Evolutionary conservation across 345 rosid genomes (phyloP), one percentile per base, ranked within the genome.

Genomic region (Stellera chamaejasme): DNA sequence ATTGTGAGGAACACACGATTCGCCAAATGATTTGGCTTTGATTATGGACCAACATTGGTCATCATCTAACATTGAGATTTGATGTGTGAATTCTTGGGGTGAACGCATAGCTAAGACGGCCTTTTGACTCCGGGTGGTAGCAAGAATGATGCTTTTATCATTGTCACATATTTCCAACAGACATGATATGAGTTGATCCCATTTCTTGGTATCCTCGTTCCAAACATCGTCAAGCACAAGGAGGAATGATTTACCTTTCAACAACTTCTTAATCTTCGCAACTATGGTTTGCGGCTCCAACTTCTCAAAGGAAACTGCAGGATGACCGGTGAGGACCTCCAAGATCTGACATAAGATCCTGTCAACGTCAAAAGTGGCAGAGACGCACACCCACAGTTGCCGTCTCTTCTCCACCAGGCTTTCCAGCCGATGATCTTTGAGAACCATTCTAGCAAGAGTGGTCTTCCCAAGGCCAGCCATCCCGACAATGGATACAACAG

Each of bases 41-140:
- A 68, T 14, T 12, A 68, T 62, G 10, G 64, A 57, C 65, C 61
- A 69, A 10, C 58, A 64, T 2, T 64, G 45, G 19, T 14, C 54
- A 27, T 55, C 16, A 0, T 67, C 7, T 7, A 69, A 26, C 2
- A 2, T 6, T 0, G 1, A 0, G 5, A 42, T 14, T 32, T 15
- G 10, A 42, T 55, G 10, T 25, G 19, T 45, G 50, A 0, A 11
- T 9, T 6, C 13, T 1, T 5, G 0, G 13, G 47, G 9, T 41
- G 64, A 23, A 48, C 36, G 58, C 54, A 50, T 42, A 14, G 2
- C 1, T 2, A 66, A 65, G 8, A 12, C 48, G 0, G 3, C 48
- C 15, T 45, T 10, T 10, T 3, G 8, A 5, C 11, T 10, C 5
- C 48, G 48, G 0, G 48, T 45, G 0, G 48, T 45, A 3, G 15